Base-by-base conservation (phyloP, 805 yeast genomes). In the Pichia membranifaciens region DNA sequence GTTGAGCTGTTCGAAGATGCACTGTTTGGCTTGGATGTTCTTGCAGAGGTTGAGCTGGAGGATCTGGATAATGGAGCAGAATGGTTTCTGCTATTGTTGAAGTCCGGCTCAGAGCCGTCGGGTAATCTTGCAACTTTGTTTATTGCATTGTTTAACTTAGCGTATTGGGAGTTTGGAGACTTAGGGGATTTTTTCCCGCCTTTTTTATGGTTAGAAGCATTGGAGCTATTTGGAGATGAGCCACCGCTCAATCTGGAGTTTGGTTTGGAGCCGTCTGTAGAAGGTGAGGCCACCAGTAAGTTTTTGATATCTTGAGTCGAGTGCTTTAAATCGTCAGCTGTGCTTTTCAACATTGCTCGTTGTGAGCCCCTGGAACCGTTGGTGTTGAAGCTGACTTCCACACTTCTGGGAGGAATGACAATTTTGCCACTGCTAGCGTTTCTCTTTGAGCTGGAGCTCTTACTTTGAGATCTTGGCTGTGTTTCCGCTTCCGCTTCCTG, bases 391-490 rank as follows among this genome's bases (percentile, higher is more conserved):
- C 47, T 44, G 9, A 48, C 55, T 5, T 49, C 45, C 69, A 52
- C 62, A 51, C 57, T 57, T 53, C 64, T 57, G 15, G 65, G 66
- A 7, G 68, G 67, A 21, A 56, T 60, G 42, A 51, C 51, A 52
- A 21, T 46, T 46, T 28, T 58, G 13, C 34, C 18, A 4, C 9
- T 60, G 49, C 60, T 62, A 37, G 54, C 56, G 47, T 79, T 78
- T 35, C 79, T 69, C 33, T 37, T 44, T 17, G 18, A 17, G 2
- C 9, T 9, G 83, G 66, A 43, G 75, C 66, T 60, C 79, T 76
- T 57, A 76, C 78, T 58, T 80, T 38, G 8, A 16, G 23, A 4
- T 38, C 22, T 20, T 7, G 15, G 15, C 15, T 29, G 33, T n/a
- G n/a, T n/a, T n/a, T n/a, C n/a, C n/a, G n/a, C n/a, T n/a, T n/a